Percentiles rank a stretch among this genome's conserved stretches.
phyloP scores from a whole-genome alignment of 2,329 filamentous ascomycete genomes.

The Elsinoe perseae region DNA sequence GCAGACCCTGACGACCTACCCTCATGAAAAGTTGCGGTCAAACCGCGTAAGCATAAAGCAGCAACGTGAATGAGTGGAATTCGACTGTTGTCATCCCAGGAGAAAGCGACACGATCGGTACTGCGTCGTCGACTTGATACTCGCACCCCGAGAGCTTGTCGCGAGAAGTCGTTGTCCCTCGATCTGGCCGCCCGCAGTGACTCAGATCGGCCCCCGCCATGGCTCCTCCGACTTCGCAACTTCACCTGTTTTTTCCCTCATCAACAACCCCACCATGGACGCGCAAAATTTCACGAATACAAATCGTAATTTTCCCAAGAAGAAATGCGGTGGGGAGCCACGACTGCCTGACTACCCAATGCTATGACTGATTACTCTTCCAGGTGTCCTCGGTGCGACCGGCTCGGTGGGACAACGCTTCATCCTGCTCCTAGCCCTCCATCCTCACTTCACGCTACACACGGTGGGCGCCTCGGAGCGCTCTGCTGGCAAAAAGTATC shows the following conservation, averaged over 20 bases:
- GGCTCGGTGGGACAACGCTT: constrained; percentile 94
- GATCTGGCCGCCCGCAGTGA: neutral
- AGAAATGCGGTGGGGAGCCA: constrained; percentile 43
- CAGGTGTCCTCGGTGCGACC: constrained; percentile 74
- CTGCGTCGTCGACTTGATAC: too few species aligned
- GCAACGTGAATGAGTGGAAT: too few species aligned
- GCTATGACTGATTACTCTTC: constrained; percentile 10
- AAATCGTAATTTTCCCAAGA: constrained; percentile 39
- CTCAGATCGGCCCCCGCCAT: too few species aligned
- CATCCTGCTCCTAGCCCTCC: constrained; percentile 80
- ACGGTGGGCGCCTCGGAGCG: constrained; percentile 83
- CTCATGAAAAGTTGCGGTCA: too few species aligned
- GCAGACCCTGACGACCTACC: too few species aligned
- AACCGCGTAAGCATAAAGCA: too few species aligned
- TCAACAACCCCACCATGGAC: constrained; percentile 32
- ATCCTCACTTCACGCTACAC: constrained; percentile 78
- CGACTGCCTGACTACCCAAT: neutral
- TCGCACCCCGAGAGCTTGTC: too few species aligned
- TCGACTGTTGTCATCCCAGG: too few species aligned
- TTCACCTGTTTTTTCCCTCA: constrained; percentile 1
- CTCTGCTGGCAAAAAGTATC: constrained; percentile 89
- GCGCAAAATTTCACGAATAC: constrained; percentile 36
- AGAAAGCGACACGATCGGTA: too few species aligned
- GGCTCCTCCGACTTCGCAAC: constrained; percentile 7
- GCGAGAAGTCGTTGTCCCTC: too few species aligned